phyloP scores from a whole-genome alignment of 2,329 filamentous ascomycete genomes.

The Cytospora paraplurivora region DNA sequence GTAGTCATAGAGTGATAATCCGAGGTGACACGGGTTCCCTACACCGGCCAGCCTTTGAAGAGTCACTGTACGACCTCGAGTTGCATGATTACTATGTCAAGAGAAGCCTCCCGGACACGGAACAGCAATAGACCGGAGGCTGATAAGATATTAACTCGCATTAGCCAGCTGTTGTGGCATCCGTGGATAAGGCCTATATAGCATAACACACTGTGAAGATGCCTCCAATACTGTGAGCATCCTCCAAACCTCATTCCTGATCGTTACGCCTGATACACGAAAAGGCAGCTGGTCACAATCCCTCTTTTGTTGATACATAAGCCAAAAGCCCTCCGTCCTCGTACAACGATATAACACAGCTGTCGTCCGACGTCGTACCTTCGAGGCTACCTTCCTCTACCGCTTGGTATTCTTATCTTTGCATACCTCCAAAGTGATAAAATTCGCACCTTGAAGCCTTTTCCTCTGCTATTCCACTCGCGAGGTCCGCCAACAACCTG shows the following conservation, averaged over 20 bases:
- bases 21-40: too few relatives aligned
- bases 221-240: neutral
- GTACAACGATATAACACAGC: neutral
- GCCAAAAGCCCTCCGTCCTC: neutral
- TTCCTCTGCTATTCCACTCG: neutral
- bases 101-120: neutral
- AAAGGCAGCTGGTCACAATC: neutral
- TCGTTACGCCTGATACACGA: neutral
- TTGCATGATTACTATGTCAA: too few relatives aligned
- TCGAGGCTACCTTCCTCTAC: neutral
- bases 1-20: too few relatives aligned
- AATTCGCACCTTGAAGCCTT: neutral
- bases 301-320: neutral
- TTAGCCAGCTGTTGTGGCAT: neutral
- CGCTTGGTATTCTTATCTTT: neutral
- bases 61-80: too few relatives aligned
- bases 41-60: too few relatives aligned
- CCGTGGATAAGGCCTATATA: neutral
- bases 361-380: neutral
- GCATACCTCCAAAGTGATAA: neutral
- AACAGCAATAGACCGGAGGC: neutral
- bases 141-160: neutral
- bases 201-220: constrained; percentile 2
- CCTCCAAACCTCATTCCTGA: neutral
- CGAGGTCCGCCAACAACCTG: neutral